Conservation (phyloP, 2,329 filamentous ascomycete genomes). For the Sporothrix pseudoabietina region DNA sequence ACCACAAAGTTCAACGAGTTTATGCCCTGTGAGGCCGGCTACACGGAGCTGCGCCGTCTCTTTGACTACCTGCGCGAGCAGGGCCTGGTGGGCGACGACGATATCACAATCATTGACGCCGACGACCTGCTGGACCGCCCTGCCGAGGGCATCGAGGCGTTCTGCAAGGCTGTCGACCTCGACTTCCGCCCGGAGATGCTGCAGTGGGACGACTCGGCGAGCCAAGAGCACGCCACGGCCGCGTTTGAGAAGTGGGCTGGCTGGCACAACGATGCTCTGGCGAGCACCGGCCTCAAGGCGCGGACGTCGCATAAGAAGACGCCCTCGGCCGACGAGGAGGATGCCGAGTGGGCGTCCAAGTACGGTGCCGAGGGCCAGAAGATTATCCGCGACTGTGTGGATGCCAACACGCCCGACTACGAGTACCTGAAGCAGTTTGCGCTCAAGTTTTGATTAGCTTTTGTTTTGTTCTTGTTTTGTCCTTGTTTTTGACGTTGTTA, state of each 20-base stretch:
- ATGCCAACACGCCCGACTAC: conserved; percentile 72
- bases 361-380: conserved; percentile 72
- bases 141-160: conserved; percentile 71
- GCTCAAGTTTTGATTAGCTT: conserved; percentile 55
- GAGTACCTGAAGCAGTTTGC: conserved; percentile 81
- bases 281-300: conserved; percentile 74
- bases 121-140: conserved; percentile 92
- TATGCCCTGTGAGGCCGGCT: conserved; percentile 85
- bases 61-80: conserved; percentile 80
- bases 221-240: conserved; percentile 66
- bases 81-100: conserved; percentile 68
- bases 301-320: conserved; percentile 59
- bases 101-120: conserved; percentile 86
- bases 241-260: conserved; percentile 97
- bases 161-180: conserved; percentile 79
- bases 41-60: conserved; percentile 79
- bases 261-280: conserved; percentile 93
- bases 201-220: conserved; percentile 76
- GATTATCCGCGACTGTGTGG: conserved; percentile 69
- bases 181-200: conserved; percentile 79
- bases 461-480: background rate
- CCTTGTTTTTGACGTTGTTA: background rate
- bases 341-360: conserved; percentile 72
- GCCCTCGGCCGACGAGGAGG: conserved; percentile 59
- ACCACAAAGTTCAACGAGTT: conserved; percentile 86